Evolutionary conservation across 73 alveolate species (phyloP), one percentile per base, ranked within the genome.

Genomic region (Durusdinium trenchii): DNA sequence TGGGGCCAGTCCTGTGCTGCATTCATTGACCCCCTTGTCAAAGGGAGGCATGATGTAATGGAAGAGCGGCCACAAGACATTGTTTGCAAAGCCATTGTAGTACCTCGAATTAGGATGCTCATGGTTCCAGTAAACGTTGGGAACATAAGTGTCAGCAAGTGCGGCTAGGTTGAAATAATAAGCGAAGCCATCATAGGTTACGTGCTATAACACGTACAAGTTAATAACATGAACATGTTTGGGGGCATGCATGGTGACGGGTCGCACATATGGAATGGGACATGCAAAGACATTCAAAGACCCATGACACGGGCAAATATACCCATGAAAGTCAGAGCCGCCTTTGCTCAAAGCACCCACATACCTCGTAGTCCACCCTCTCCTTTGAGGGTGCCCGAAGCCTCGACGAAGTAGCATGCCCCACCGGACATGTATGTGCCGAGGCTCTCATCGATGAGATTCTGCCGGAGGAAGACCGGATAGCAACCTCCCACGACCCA

Each of bases 41-140:
- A 86, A 71, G 36, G 95, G 95, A 73, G 91, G 95, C 81, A 92
- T 61, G 95, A 95, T 95, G 95, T 95, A 95, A 69, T 95, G 99
- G 85, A 95, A 95, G 28, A 95, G 95, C 3, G 99, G 99, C 99
- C 99, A 95, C 95, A 95, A 36, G 46, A 95, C 95, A 73, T 78
- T 62, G 95, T 95, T 95, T 20, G 95, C 91, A 50, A 95, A 95
- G 42, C 99, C 99, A 45, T 87, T 87, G 67, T 87, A 87, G 71
- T 87, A 87, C 96, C 94, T 83, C 51, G 40, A 75, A 51, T 38
- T 35, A 12, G 78, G 78, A 14, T 40, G 46, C 86, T 36, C 81
- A 67, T 32, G 81, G 28, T 10, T 57, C 69, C 18, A 69, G 83
- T 4, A 2, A 43, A 35, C 1, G n/a, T n/a, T 12, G 9, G 26